These are phyloP conservation scores for Candida piceae DNA, from an alignment of 805 yeast genomes.

Conservation along the genomic window DNA sequence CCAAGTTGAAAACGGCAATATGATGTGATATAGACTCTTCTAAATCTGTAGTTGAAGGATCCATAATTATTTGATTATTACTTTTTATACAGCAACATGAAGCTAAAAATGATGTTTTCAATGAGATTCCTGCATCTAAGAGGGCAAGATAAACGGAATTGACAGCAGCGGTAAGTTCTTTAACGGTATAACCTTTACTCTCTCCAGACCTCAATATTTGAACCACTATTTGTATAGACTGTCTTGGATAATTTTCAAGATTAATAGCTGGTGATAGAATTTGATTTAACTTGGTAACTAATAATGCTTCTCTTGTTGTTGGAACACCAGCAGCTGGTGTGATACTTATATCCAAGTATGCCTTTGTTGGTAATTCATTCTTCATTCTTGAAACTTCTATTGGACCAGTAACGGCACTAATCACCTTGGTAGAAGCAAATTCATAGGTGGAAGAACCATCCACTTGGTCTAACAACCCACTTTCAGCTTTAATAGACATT, in stretches of 20 bases:
- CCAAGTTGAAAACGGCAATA: constrained; percentile 54
- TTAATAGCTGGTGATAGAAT: constrained; percentile 58
- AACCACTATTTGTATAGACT: constrained; percentile 62
- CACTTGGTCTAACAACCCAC: constrained; percentile 44
- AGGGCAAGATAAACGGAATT: constrained; percentile 74
- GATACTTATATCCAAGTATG: constrained; percentile 72
- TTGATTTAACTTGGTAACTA: constrained; percentile 66
- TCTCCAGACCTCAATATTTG: constrained; percentile 58
- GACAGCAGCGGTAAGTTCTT: constrained; percentile 62
- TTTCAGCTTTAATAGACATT: constrained; percentile 11
- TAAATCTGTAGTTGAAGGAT: constrained; percentile 45
- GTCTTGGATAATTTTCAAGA: constrained; percentile 70
- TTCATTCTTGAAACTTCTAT: constrained; percentile 68
- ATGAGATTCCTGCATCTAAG: constrained; percentile 72
- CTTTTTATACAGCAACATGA: constrained; percentile 32
- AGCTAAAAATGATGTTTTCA: constrained; percentile 59
- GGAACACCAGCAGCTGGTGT: constrained; percentile 77
- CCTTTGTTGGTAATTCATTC: constrained; percentile 77
- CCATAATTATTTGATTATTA: constrained; percentile 28
- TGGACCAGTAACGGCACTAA: constrained; percentile 87
- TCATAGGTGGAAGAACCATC: constrained; percentile 75
- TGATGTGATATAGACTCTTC: constrained; percentile 52
- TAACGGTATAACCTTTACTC: constrained; percentile 29
- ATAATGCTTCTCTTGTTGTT: constrained; percentile 61
- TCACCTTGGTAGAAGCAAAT: constrained; percentile 48